A percentile compares a stretch with the other conserved stretches of the same genome.
Evolutionary conservation across 192 early-diverging fungal genomes (phyloP).

Genomic region (Geranomyces michiganensis): DNA sequence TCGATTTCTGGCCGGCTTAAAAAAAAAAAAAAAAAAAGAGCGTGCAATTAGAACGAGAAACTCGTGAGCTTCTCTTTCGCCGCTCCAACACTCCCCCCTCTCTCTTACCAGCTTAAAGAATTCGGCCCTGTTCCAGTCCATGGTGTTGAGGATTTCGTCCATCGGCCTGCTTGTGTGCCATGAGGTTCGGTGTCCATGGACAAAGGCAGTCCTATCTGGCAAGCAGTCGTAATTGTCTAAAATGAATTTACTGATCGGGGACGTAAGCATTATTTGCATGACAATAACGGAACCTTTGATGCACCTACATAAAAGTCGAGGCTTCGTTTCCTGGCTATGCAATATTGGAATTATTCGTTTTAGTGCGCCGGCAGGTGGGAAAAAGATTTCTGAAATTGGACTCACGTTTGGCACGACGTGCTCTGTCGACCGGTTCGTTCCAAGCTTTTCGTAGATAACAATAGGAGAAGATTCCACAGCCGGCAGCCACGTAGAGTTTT

Average conservation of each 20-base stretch:
- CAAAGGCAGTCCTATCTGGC: not conserved
- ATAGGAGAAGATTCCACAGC: not conserved
- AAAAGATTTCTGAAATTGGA: not conserved
- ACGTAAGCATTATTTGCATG: not conserved
- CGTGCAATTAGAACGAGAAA: too few species aligned
- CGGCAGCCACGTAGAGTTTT: not conserved
- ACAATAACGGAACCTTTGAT: not conserved
- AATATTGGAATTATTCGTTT: too few species aligned
- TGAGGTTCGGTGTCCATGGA: conserved; percentile 7
- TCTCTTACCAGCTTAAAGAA: conserved; percentile 7
- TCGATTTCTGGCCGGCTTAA: not conserved
- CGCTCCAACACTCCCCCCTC: too few species aligned
- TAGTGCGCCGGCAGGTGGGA: too few species aligned
- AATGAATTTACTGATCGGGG: conserved; percentile 2
- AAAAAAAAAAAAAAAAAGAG: not conserved
- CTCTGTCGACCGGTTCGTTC: not conserved
- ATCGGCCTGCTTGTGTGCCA: conserved; percentile 8
- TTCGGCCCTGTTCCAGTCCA: not conserved
- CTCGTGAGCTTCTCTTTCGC: too few species aligned
- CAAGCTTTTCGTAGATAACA: not conserved
- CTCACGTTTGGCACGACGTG: conserved; percentile 1
- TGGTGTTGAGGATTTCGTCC: not conserved
- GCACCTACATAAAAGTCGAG: not conserved
- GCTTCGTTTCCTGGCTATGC: not conserved
- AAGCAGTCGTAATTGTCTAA: conserved; percentile 9